A percentile compares a stretch with the other conserved stretches of the same genome.
phyloP scores from a whole-genome alignment of 345 rosid species.

The Melaleuca alternifolia region DNA sequence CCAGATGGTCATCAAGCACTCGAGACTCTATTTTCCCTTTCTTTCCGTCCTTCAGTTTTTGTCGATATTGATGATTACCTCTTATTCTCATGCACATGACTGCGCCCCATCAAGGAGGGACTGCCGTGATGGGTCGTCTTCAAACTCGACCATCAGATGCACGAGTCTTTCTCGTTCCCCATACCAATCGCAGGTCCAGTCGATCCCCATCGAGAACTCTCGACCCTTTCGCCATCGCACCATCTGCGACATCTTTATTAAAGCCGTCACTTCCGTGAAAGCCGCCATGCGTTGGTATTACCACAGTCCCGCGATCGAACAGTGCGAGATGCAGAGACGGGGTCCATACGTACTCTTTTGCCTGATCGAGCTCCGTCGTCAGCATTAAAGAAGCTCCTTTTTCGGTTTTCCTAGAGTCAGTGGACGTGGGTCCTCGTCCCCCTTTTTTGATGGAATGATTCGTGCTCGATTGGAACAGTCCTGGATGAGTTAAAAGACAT shows the following conservation, averaged over 20 bases:
- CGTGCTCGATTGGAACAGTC: not conserved
- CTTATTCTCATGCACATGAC: not conserved
- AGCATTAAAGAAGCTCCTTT: fast-evolving
- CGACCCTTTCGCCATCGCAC: not conserved
- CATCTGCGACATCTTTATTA: no score
- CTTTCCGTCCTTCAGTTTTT: fast-evolving
- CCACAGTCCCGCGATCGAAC: not conserved
- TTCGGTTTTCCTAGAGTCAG: not conserved
- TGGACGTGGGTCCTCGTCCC: not conserved
- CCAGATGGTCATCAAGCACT: not conserved
- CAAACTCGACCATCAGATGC: not conserved
- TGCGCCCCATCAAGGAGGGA: not conserved
- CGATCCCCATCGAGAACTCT: not conserved
- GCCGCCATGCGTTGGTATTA: not conserved
- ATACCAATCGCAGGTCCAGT: not conserved
- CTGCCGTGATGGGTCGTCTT: not conserved
- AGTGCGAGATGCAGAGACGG: not conserved
- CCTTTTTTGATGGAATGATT: not conserved
- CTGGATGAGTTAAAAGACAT: not conserved
- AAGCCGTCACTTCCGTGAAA: not conserved
- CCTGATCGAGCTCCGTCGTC: not conserved
- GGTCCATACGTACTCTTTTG: not conserved
- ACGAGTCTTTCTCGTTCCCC: not conserved
- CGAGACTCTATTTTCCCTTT: not conserved
- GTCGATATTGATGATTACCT: not conserved